phyloP scores from a whole-genome alignment of 2,329 filamentous ascomycete species.

The Pseudocercospora pini-densiflorae region DNA sequence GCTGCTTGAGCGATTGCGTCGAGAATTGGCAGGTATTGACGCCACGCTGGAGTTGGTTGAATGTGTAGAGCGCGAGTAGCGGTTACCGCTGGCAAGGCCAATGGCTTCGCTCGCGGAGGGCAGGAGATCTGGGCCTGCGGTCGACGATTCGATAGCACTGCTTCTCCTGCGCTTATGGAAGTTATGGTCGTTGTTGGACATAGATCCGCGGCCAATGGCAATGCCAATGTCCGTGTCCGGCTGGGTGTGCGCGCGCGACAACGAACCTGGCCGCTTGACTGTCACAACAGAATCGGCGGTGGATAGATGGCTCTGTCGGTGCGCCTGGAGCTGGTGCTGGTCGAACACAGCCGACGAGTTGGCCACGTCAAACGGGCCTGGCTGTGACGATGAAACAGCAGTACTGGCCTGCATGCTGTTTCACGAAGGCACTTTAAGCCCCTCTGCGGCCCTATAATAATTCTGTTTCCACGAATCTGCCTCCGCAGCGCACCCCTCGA shows the following conservation, averaged over 20 bases:
- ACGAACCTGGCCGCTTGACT: constrained; percentile 47
- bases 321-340: constrained; percentile 16
- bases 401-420: constrained; percentile 19
- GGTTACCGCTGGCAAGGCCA: constrained; percentile 50
- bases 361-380: constrained; percentile 23
- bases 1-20: constrained; percentile 45
- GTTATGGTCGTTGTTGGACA: constrained; percentile 24
- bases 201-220: constrained; percentile 29
- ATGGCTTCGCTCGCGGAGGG: not conserved
- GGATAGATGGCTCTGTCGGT: constrained; percentile 36
- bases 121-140: constrained; percentile 8
- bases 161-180: constrained; percentile 46
- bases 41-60: constrained; percentile 57
- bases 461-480: not conserved
- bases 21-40: constrained; percentile 39
- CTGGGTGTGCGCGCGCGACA: constrained; percentile 30
- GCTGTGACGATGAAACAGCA: constrained; percentile 16
- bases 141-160: constrained; percentile 45
- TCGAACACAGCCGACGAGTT: constrained; percentile 16
- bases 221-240: constrained; percentile 26
- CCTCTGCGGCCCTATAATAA: not conserved
- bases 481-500: constrained; percentile 1
- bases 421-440: constrained; percentile 9
- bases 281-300: constrained; percentile 49
- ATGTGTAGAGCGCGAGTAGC: constrained; percentile 56